Conservation (phyloP, 2,329 filamentous ascomycete genomes). For the Arthrobotrys pseudoclavata region DNA sequence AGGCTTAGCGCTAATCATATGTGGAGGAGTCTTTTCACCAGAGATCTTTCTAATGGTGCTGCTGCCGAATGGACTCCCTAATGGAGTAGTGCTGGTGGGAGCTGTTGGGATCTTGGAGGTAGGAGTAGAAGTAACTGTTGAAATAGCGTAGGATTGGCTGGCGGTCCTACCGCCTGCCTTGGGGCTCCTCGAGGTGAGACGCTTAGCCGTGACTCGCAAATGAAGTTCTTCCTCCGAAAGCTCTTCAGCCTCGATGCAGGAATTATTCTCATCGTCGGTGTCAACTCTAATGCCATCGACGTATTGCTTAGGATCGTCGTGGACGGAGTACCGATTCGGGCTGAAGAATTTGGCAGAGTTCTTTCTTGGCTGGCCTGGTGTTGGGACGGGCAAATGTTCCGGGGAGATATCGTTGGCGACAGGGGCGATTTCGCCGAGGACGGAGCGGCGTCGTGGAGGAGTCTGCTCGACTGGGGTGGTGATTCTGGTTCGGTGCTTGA, state of each 20-base stretch:
- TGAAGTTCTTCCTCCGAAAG: slow-evolving; percentile 56
- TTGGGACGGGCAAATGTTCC: slow-evolving; percentile 93
- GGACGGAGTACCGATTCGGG: slow-evolving; percentile 64
- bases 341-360: slow-evolving; percentile 67
- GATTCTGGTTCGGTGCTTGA: slow-evolving; percentile 65
- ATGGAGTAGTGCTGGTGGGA: slow-evolving; percentile 34
- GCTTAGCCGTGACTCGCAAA: slow-evolving; percentile 54
- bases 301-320: slow-evolving; percentile 64
- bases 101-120: slow-evolving; percentile 1
- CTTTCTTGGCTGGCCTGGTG: slow-evolving; percentile 94
- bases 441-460: slow-evolving; percentile 77
- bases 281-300: slow-evolving; percentile 68
- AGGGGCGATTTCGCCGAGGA: slow-evolving; percentile 88
- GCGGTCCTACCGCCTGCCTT: slow-evolving; percentile 37
- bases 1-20: slow-evolving; percentile 51
- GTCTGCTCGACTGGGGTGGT: slow-evolving; percentile 64
- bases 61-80: slow-evolving; percentile 38
- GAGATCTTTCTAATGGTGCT: slow-evolving; percentile 54
- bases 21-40: slow-evolving; percentile 55
- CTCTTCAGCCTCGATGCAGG: slow-evolving; percentile 56
- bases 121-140: slow-evolving; percentile 23
- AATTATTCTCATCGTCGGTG: slow-evolving; percentile 68
- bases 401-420: slow-evolving; percentile 77
- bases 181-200: slow-evolving; percentile 39
- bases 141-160: slow-evolving; percentile 41